Percentiles rank a stretch among this genome's conserved stretches.
Evolutionary conservation across 208 protist genomes (phyloP).

Genomic region (Trypanosomatidae sp.): DNA sequence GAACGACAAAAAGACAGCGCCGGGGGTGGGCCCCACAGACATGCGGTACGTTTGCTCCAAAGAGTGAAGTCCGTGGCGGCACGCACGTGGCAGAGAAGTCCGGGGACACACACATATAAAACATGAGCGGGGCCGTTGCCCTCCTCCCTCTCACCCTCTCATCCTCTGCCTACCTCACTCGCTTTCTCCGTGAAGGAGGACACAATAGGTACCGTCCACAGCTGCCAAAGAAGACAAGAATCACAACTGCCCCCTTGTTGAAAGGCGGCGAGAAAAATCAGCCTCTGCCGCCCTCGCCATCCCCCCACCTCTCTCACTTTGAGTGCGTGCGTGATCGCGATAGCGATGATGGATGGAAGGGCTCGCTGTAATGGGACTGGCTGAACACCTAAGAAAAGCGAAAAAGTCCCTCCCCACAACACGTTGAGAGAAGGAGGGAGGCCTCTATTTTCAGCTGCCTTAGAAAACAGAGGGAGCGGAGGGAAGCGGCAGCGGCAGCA

Average conservation of each 20-base stretch:
- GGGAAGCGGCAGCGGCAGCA: conserved; percentile 74
- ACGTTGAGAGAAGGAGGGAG: not conserved
- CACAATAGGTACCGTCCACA: not conserved
- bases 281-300: not conserved
- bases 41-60: not conserved
- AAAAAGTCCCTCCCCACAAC: not conserved
- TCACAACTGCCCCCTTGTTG: not conserved
- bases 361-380: not conserved
- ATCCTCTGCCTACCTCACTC: not conserved
- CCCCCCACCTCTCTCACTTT: not conserved
- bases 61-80: not conserved
- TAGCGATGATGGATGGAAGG: not conserved
- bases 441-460: conserved; percentile 7
- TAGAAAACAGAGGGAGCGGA: conserved; percentile 72
- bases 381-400: not conserved
- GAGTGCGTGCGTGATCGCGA: not conserved
- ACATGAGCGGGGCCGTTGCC: not conserved
- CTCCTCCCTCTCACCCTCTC: not conserved
- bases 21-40: not conserved
- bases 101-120: not conserved
- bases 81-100: not conserved
- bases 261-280: not conserved
- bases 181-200: not conserved
- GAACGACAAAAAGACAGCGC: not conserved
- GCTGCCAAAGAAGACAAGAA: not conserved